Conservation (phyloP, 257 asterid genomes). For the Jacaranda mimosifolia region DNA sequence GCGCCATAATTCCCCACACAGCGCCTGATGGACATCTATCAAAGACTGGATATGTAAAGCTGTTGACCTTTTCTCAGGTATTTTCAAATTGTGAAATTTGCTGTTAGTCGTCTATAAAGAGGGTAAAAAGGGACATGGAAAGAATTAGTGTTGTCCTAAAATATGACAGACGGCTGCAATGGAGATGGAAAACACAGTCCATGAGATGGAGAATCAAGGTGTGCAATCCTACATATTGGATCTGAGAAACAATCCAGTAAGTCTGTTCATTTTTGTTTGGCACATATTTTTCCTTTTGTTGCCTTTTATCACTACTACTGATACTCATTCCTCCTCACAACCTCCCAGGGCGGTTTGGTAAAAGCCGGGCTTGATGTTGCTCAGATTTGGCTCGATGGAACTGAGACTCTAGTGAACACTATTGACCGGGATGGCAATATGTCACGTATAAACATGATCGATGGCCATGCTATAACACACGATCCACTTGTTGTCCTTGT, state of each 20-base stretch:
- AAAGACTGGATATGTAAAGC: constrained; percentile 86
- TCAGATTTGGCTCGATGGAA: constrained; percentile 93
- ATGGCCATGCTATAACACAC: constrained; percentile 85
- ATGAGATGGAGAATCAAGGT: constrained; percentile 86
- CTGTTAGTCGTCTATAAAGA: not conserved
- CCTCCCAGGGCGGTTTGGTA: constrained; percentile 86
- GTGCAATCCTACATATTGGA: constrained; percentile 95
- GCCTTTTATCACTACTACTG: not conserved
- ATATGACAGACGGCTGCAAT: constrained; percentile 77
- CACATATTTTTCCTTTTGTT: not conserved
- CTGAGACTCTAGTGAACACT: constrained; percentile 89
- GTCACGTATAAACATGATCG: constrained; percentile 76
- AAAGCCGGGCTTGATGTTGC: constrained; percentile 97
- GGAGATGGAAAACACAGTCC: constrained; percentile 84
- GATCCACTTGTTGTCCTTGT: constrained; percentile 94
- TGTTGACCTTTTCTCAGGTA: constrained; percentile 90
- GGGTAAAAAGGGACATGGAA: not conserved
- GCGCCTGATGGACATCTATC: constrained; percentile 71
- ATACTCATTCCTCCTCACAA: constrained; percentile 23
- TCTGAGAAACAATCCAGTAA: constrained; percentile 89
- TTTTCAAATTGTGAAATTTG: not conserved
- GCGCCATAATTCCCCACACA: constrained; percentile 76
- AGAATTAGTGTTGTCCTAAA: not conserved
- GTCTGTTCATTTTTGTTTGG: constrained; percentile 27
- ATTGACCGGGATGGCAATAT: constrained; percentile 81